phyloP scores from a whole-genome alignment of 2,329 filamentous ascomycete species.

The Colletotrichum theobromicola region DNA sequence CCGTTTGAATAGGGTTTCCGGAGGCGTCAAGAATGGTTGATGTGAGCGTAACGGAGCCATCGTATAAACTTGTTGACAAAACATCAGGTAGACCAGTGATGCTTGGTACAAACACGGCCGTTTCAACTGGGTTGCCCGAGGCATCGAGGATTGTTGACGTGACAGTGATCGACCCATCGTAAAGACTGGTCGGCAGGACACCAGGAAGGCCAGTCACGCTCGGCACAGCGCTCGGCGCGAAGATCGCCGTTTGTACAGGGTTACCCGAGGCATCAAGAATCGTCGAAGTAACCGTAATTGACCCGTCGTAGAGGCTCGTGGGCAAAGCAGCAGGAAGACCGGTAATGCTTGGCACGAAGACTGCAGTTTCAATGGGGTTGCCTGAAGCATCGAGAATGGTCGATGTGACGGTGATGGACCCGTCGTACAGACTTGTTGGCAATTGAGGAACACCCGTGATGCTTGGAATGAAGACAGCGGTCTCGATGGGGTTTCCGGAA shows the following conservation, averaged over 20 bases:
- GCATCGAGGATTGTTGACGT: not conserved
- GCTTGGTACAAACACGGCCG: not conserved
- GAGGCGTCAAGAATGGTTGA: not conserved
- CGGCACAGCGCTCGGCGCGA: not conserved
- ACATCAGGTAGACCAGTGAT: not conserved
- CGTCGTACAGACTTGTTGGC: not conserved
- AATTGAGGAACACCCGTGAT: not conserved
- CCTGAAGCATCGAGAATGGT: not conserved
- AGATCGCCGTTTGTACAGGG: not conserved
- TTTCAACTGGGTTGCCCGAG: not conserved
- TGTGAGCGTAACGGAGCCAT: not conserved
- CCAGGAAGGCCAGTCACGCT: not conserved
- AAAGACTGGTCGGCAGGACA: not conserved
- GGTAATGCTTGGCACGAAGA: not conserved
- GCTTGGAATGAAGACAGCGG: not conserved
- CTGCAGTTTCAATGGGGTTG: not conserved
- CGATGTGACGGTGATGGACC: not conserved
- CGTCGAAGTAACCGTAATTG: not conserved
- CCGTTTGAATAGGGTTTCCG: not conserved
- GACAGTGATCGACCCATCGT: not conserved
- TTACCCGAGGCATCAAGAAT: not conserved
- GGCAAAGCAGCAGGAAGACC: not conserved
- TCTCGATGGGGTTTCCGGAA: not conserved
- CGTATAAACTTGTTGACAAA: not conserved
- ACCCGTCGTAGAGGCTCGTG: not conserved